Conservation (phyloP, 2,329 filamentous ascomycete species). For the Fusarium nurragi region DNA sequence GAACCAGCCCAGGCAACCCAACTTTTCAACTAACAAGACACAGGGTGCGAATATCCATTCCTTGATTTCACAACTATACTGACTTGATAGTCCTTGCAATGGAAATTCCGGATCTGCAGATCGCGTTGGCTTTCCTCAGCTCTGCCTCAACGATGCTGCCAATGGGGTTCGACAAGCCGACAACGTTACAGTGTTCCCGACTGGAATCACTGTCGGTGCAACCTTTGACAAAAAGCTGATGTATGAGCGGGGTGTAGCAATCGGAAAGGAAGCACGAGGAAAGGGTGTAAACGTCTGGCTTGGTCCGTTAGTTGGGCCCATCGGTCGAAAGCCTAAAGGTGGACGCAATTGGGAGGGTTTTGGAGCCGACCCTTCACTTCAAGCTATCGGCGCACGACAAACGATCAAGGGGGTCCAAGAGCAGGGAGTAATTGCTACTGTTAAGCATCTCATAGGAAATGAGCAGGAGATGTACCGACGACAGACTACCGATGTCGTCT, state of each 20-base stretch:
- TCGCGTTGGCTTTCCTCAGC: constrained; percentile 75
- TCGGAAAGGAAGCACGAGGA: constrained; percentile 76
- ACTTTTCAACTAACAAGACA: background rate
- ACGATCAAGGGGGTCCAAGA: constrained; percentile 78
- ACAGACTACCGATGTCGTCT: constrained; percentile 43
- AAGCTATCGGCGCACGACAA: constrained; percentile 79
- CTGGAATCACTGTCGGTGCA: constrained; percentile 79
- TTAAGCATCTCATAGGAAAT: constrained; percentile 66
- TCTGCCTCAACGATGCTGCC: constrained; percentile 77
- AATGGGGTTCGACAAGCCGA: constrained; percentile 78
- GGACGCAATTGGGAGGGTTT: constrained; percentile 83
- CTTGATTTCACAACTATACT: background rate
- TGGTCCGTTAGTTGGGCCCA: constrained; percentile 74
- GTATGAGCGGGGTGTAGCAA: constrained; percentile 71
- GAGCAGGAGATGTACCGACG: constrained; percentile 69
- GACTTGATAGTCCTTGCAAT: constrained; percentile 67
- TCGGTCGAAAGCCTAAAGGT: constrained; percentile 76
- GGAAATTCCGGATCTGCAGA: constrained; percentile 79
- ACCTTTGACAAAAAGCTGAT: constrained; percentile 80
- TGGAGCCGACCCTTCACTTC: constrained; percentile 74
- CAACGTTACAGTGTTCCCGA: constrained; percentile 79
- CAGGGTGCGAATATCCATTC: constrained; percentile 12
- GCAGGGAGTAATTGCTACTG: constrained; percentile 65
- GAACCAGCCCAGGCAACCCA: background rate
- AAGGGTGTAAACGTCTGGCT: constrained; percentile 79